phyloP scores from a whole-genome alignment of 23 red algal genomes.

The Chondrus crispus region DNA sequence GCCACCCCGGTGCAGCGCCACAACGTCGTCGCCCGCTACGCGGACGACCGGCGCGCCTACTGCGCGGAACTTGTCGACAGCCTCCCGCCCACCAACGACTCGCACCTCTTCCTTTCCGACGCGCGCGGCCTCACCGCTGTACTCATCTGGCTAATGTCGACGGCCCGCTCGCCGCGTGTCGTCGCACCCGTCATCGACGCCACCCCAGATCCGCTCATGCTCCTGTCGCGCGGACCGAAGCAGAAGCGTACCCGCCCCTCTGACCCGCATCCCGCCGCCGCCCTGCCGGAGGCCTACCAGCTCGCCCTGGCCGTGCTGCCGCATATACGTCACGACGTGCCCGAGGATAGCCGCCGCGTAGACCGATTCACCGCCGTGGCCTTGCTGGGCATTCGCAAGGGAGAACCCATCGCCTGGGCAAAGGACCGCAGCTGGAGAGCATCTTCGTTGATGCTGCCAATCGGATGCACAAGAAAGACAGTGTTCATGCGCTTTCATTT shows the following conservation, averaged over 20 bases:
- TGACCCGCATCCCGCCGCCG: background rate
- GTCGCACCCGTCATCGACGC: conserved; percentile 26
- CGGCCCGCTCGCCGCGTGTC: background rate
- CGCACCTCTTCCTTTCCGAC: conserved; percentile 7
- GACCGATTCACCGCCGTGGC: conserved; percentile 8
- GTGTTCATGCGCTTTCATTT: background rate
- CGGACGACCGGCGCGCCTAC: background rate
- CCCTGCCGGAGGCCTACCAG: conserved; percentile 17
- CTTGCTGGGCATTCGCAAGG: conserved; percentile 21
- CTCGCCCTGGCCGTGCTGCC: conserved; percentile 6
- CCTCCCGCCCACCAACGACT: background rate
- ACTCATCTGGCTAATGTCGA: conserved; percentile 16
- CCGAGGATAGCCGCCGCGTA: background rate
- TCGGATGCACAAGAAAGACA: background rate
- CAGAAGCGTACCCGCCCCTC: background rate
- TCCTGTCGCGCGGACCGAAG: conserved; percentile 26
- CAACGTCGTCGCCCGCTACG: conserved; percentile 26
- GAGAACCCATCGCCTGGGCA: too few relatives aligned
- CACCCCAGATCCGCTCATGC: background rate
- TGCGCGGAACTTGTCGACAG: background rate
- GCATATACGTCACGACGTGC: background rate
- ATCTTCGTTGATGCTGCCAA: background rate
- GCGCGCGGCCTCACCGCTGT: conserved; percentile 30
- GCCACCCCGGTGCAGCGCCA: background rate
- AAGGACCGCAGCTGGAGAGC: background rate